Evolutionary conservation across 306 rosid species (phyloP).

Genomic region (Herpetospermum pedunculosum): DNA sequence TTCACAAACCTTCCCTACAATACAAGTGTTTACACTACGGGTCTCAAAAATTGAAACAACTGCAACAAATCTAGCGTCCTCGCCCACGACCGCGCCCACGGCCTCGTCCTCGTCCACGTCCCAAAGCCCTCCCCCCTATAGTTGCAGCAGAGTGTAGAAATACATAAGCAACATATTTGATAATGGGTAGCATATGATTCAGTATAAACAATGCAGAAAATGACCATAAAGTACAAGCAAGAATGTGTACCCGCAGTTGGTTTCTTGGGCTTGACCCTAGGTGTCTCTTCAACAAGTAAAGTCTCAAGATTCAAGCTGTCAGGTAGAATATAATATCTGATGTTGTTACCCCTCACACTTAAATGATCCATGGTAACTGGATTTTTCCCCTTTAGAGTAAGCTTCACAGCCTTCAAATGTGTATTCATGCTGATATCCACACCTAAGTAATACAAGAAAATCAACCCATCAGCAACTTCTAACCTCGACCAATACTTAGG

Average conservation of each 20-base stretch:
- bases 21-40: constrained; percentile 8
- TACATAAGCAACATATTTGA: neutral
- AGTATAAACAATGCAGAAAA: neutral
- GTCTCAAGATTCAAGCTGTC: constrained; percentile 74
- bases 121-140: constrained; percentile 83
- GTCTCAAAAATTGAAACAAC: constrained; percentile 19
- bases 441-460: constrained; percentile 34
- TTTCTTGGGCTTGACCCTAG: constrained; percentile 92
- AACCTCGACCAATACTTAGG: neutral
- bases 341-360: constrained; percentile 91
- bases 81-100: constrained; percentile 83
- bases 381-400: constrained; percentile 83
- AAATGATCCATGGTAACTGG: constrained; percentile 92
- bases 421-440: constrained; percentile 84
- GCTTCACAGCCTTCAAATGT: constrained; percentile 85
- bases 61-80: constrained; percentile 27
- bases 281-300: constrained; percentile 62
- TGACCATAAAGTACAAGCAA: neutral
- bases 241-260: constrained; percentile 69
- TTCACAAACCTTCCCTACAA: constrained; percentile 1
- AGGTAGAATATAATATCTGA: constrained; percentile 71
- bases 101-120: constrained; percentile 80
- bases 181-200: neutral
- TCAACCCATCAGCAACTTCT: constrained; percentile 13
- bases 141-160: constrained; percentile 11